These are phyloP conservation scores for Yamadazyma ubonensis DNA, from an alignment of 805 yeast genomes.

Conservation along the genomic window DNA sequence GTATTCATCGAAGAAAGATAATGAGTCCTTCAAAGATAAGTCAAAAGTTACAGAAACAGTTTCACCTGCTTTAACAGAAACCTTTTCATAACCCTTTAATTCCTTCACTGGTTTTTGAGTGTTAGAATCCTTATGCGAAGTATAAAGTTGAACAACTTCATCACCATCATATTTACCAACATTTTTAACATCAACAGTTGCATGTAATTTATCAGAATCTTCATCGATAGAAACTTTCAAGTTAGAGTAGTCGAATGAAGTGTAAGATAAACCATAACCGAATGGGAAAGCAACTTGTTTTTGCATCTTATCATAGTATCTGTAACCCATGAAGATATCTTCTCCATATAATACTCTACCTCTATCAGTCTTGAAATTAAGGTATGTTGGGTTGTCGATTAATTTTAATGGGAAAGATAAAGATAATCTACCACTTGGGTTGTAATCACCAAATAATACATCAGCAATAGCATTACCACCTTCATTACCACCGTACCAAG, in stretches of 20 bases:
- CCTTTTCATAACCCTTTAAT: constrained; percentile 31
- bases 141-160: constrained; percentile 31
- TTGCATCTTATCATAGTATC: constrained; percentile 29
- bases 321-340: constrained; percentile 32
- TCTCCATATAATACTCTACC: constrained; percentile 36
- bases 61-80: constrained; percentile 20
- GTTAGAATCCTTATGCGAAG: constrained; percentile 17
- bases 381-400: constrained; percentile 29
- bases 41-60: constrained; percentile 16
- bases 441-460: constrained; percentile 31
- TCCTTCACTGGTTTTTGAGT: constrained; percentile 28
- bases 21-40: constrained; percentile 25
- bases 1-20: constrained; percentile 31
- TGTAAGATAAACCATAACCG: constrained; percentile 33
- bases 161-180: constrained; percentile 25
- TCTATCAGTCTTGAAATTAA: constrained; percentile 28
- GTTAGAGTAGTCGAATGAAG: constrained; percentile 20
- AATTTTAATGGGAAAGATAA: constrained; percentile 20
- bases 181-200: constrained; percentile 22
- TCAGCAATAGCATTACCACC: constrained; percentile 33
- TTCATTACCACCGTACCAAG: constrained; percentile 39
- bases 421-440: constrained; percentile 28
- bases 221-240: constrained; percentile 19
- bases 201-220: constrained; percentile 16
- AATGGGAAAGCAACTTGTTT: constrained; percentile 31